Percentiles rank a stretch among this genome's conserved stretches.
These are phyloP conservation scores for Saccharum officinarum DNA, from an alignment of 176 grass and related monocot genomes.

Conservation along the genomic window DNA sequence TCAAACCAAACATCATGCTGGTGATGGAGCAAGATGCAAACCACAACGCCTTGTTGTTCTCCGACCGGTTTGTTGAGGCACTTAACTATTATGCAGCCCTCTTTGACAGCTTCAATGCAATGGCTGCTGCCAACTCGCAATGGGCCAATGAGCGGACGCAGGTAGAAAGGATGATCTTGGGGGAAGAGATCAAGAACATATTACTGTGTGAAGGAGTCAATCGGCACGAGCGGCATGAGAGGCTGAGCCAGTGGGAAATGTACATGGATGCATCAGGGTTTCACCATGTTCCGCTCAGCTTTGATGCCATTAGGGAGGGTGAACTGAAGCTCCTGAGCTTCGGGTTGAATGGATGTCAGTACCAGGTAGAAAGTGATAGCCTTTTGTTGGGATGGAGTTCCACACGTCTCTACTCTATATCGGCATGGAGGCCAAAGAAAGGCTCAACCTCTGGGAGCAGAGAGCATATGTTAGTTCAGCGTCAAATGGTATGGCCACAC, in stretches of 20 bases:
- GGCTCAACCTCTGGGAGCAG: constrained; percentile 1
- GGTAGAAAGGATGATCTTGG: constrained; percentile 45
- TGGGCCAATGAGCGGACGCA: constrained; percentile 13
- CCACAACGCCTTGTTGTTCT: constrained; percentile 41
- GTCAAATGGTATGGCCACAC: neutral
- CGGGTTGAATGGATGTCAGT: constrained; percentile 4
- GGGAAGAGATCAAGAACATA: constrained; percentile 57
- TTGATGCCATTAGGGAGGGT: constrained; percentile 39
- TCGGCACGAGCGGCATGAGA: constrained; percentile 44
- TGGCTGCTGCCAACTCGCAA: neutral
- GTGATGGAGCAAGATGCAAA: constrained; percentile 59
- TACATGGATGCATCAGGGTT: constrained; percentile 44
- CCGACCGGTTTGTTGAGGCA: constrained; percentile 34
- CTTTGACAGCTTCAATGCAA: constrained; percentile 41
- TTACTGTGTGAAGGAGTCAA: constrained; percentile 42
- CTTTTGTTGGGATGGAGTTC: constrained; percentile 45
- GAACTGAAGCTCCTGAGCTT: constrained; percentile 31
- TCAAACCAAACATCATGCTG: constrained; percentile 43
- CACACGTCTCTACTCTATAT: constrained; percentile 36
- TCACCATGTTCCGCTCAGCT: constrained; percentile 45
- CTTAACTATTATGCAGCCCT: constrained; percentile 43
- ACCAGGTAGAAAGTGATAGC: constrained; percentile 25
- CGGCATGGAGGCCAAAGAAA: constrained; percentile 44
- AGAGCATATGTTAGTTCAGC: neutral
- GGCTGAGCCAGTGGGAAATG: constrained; percentile 46